Conservation (phyloP, 805 yeast species). For the Candida verbasci region DNA sequence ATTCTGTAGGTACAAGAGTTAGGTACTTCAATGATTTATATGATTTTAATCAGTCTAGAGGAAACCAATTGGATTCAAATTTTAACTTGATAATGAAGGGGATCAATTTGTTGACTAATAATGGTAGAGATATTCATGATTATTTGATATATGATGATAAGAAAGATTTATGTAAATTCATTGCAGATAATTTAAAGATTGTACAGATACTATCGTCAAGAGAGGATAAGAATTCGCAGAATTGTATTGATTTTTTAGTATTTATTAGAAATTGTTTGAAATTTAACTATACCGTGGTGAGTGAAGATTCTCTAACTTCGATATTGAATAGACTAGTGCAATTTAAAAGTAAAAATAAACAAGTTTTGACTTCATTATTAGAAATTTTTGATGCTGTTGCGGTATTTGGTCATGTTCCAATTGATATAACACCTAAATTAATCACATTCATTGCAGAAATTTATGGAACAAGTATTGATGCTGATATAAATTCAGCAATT, state of each 20-base stretch:
- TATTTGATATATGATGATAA: constrained; percentile 41
- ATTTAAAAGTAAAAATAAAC: constrained; percentile 34
- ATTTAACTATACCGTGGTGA: constrained; percentile 43
- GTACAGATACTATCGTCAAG: constrained; percentile 11
- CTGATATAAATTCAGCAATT: constrained; percentile 27
- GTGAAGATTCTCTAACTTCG: constrained; percentile 27
- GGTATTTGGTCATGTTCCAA: constrained; percentile 45
- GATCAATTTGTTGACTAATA: constrained; percentile 43
- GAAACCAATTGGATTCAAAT: constrained; percentile 39
- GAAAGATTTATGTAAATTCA: constrained; percentile 17
- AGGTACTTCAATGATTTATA: constrained; percentile 60
- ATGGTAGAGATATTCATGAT: constrained; percentile 52
- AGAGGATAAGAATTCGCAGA: constrained; percentile 11
- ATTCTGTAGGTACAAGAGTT: constrained; percentile 44
- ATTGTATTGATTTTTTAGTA: constrained; percentile 18
- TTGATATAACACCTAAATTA: constrained; percentile 16
- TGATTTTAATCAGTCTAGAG: constrained; percentile 29
- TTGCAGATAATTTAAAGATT: constrained; percentile 10
- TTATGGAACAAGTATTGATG: constrained; percentile 24
- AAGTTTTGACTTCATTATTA: constrained; percentile 35
- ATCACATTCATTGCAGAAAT: constrained; percentile 46
- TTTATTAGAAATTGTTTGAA: constrained; percentile 44
- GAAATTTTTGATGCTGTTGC: constrained; percentile 41
- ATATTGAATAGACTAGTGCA: constrained; percentile 31
- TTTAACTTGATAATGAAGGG: constrained; percentile 47